Conservation (phyloP, 2,329 filamentous ascomycete genomes). For the Colletotrichum echinochloae region DNA sequence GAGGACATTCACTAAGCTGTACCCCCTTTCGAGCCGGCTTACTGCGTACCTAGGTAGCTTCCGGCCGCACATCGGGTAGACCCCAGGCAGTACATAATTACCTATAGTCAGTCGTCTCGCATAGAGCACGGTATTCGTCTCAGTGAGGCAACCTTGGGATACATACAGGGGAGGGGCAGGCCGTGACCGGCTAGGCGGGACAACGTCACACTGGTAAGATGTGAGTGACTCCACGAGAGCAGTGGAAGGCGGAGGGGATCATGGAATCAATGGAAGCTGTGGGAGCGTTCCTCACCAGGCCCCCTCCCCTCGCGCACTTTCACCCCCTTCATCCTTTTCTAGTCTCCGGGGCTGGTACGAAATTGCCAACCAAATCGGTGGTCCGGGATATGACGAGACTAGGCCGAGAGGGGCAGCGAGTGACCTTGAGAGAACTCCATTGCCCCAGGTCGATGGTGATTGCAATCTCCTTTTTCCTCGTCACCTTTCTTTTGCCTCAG, state of each 20-base stretch:
- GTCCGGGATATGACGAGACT: conserved; percentile 30
- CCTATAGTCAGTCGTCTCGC: neutral
- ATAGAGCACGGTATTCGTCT: neutral
- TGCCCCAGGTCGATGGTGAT: conserved; percentile 17
- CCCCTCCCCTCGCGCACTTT: neutral
- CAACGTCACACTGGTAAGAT: neutral
- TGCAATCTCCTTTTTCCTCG: conserved; percentile 28
- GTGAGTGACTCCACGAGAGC: neutral
- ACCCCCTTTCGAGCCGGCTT: conserved; percentile 8
- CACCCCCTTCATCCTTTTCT: neutral
- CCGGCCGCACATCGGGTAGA: conserved; percentile 2
- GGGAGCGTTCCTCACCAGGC: conserved; percentile 5
- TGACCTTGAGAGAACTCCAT: neutral
- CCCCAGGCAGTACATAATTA: neutral
- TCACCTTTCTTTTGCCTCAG: conserved; percentile 25
- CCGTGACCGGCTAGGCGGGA: neutral
- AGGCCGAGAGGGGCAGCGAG: conserved; percentile 27
- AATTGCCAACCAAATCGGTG: conserved; percentile 30
- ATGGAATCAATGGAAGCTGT: conserved; percentile 19
- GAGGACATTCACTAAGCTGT: neutral
- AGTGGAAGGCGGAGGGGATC: neutral
- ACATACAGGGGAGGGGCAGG: neutral
- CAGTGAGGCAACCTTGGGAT: neutral
- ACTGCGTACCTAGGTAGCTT: neutral
- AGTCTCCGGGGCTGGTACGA: conserved; percentile 22